phyloP scores from a whole-genome alignment of 2,329 filamentous ascomycete species.

The Botrytis porri region DNA sequence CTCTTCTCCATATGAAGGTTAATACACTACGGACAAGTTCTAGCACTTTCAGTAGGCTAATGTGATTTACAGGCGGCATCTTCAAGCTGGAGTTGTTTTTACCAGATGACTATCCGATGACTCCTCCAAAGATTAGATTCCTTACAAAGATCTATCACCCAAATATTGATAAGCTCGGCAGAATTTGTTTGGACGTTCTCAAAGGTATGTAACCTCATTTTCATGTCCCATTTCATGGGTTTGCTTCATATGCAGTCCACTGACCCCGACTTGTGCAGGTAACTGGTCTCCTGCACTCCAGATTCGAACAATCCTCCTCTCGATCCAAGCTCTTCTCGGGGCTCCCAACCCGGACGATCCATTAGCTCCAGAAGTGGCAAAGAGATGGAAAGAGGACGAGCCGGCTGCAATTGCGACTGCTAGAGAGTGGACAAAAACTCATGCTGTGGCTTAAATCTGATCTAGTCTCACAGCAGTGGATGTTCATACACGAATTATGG shows the following conservation, averaged over 20 bases:
- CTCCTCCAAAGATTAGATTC: slow-evolving; percentile 96
- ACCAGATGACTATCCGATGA: slow-evolving; percentile 99
- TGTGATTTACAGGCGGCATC: slow-evolving; percentile 53
- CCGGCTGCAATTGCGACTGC: slow-evolving; percentile 88
- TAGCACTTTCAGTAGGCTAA: slow-evolving; percentile 18
- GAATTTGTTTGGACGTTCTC: slow-evolving; percentile 94
- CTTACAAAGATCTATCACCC: slow-evolving; percentile 99
- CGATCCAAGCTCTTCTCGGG: slow-evolving; percentile 92
- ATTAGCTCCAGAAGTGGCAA: slow-evolving; percentile 95
- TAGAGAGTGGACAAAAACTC: slow-evolving; percentile 74
- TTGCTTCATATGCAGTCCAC: slow-evolving; percentile 4
- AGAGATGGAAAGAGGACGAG: slow-evolving; percentile 97
- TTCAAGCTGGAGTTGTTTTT: slow-evolving; percentile 98
- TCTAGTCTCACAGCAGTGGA: background rate
- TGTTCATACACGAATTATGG: slow-evolving; percentile 4
- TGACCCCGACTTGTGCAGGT: slow-evolving; percentile 51
- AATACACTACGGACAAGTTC: background rate
- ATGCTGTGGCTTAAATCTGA: slow-evolving; percentile 36
- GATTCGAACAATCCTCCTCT: slow-evolving; percentile 97
- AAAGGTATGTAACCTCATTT: slow-evolving; percentile 67
- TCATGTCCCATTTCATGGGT: background rate
- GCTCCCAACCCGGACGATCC: slow-evolving; percentile 98
- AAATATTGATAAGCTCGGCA: slow-evolving; percentile 95
- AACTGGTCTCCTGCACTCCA: slow-evolving; percentile 99
- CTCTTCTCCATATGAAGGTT: slow-evolving; percentile 93